Percentiles rank a stretch among this genome's conserved stretches.
These are phyloP conservation scores for Kwoniella europaea DNA, from an alignment of 768 basidiomycete genomes.

Conservation along the genomic window DNA sequence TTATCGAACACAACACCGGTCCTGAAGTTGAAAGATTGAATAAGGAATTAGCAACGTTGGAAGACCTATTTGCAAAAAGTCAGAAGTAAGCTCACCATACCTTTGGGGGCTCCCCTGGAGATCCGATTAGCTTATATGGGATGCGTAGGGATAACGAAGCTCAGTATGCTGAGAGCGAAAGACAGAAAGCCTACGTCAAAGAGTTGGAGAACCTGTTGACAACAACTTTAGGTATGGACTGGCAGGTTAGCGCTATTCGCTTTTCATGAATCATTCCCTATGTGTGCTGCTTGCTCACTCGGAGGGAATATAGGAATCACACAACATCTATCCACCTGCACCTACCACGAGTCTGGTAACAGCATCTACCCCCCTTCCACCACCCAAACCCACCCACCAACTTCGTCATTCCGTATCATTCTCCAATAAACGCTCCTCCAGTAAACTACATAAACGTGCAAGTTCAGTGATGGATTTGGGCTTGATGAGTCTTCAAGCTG, in stretches of 20 bases:
- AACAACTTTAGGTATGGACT: slow-evolving; percentile 19
- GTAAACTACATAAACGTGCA: slow-evolving; percentile 6
- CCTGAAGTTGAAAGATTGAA: slow-evolving; percentile 12
- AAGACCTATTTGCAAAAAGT: slow-evolving; percentile 18
- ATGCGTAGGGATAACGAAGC: slow-evolving; percentile 34
- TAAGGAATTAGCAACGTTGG: slow-evolving; percentile 23
- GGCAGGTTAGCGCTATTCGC: slow-evolving; percentile 23
- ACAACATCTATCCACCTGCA: slow-evolving; percentile 17
- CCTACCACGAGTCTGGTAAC: slow-evolving; percentile 6
- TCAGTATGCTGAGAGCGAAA: slow-evolving; percentile 29
- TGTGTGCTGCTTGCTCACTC: not conserved
- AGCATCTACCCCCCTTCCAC: slow-evolving; percentile 32
- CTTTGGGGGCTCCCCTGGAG: too few relatives aligned
- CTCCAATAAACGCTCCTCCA: slow-evolving; percentile 13
- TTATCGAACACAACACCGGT: slow-evolving; percentile 19
- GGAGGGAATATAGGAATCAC: slow-evolving; percentile 5
- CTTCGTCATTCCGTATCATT: slow-evolving; percentile 33
- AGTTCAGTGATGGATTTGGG: slow-evolving; percentile 18
- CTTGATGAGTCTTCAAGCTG: slow-evolving; percentile 9
- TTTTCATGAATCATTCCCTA: not conserved
- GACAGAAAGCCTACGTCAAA: slow-evolving; percentile 34
- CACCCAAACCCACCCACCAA: slow-evolving; percentile 4
- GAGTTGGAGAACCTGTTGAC: slow-evolving; percentile 28
- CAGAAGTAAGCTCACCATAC: slow-evolving; percentile 12
- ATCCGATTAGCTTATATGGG: not conserved